Conservation (phyloP, 768 basidiomycete species). For the Tylopilus balloui region DNA sequence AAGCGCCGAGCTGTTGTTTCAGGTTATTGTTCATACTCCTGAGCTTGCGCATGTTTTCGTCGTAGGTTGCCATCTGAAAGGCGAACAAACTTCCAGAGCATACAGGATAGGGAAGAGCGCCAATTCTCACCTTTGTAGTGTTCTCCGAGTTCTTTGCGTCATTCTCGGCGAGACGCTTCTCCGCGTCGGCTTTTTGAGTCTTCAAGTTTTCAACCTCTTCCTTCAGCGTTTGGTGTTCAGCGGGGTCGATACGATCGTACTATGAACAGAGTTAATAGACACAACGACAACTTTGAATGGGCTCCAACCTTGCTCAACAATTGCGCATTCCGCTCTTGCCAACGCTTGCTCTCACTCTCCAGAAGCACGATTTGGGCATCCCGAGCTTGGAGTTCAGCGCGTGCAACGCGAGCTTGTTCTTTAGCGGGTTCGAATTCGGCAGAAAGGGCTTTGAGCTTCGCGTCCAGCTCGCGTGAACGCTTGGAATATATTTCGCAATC, state of each 20-base stretch:
- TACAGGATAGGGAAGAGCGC: neutral
- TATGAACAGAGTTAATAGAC: conserved; percentile 24
- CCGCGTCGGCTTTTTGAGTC: conserved; percentile 35
- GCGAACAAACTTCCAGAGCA: neutral
- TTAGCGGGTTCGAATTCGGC: conserved; percentile 69
- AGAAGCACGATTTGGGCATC: conserved; percentile 63
- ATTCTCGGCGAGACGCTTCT: conserved; percentile 28
- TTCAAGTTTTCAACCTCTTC: conserved; percentile 62
- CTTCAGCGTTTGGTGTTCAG: conserved; percentile 74
- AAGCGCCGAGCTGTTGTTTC: conserved; percentile 22
- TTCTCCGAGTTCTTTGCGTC: conserved; percentile 29
- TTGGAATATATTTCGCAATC: conserved; percentile 71
- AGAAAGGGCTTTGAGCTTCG: conserved; percentile 52
- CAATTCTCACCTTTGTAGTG: conserved; percentile 31
- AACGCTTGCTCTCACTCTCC: conserved; percentile 71
- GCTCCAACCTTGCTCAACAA: conserved; percentile 67
- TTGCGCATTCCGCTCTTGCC: conserved; percentile 82
- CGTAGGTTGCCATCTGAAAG: conserved; percentile 39
- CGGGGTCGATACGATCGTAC: conserved; percentile 88
- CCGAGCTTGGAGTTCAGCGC: conserved; percentile 72
- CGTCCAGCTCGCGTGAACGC: conserved; percentile 63
- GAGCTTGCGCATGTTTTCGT: conserved; percentile 39
- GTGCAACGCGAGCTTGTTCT: conserved; percentile 59
- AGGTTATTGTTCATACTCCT: conserved; percentile 26
- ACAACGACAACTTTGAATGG: neutral